Evolutionary conservation across 345 rosid genomes (phyloP), one percentile per base, ranked within the genome.

Genomic region (Hibiscus syriacus): DNA sequence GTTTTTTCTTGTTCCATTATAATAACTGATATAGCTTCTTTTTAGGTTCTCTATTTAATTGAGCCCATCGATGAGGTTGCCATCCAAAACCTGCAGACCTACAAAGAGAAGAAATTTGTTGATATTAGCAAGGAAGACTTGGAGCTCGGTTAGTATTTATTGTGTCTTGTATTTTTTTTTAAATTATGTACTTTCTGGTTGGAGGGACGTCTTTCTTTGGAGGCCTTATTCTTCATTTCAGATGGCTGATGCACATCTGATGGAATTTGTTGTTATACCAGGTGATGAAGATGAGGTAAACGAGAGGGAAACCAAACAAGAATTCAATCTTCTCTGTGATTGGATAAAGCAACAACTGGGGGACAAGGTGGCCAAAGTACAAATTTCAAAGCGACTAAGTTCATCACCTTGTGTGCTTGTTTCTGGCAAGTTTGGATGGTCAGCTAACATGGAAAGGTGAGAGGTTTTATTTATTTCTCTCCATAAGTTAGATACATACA

Each of bases 361-460:
- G 30, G 98, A 94, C 17, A 88, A 89, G 71, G 98, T 91, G 60
- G 99, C 99, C 34, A 94, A 91, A 77, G 97, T 94, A 53, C 93
- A 94, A 86, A 79, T 94, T 69, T 94, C 99, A 2, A 91, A 89
- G 59, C 98, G 99, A 29, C 73, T 94, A 66, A 87, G 97, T 78
- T 87, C 97, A 39, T 91, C 99, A 65, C 98, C 99, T 11, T 94
- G 99, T 60, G 99, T 94, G 64, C 98, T 94, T 73, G 99, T 94
- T 66, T 91, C 98, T 57, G 98, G 97, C 66, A 94, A 94, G 75
- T 94, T 94, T 66, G 96, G 99, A 13, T 94, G 99, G 99, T 94
- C 97, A n/a, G 98, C 98, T 41, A 94, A 94, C 67, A 94, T 94
- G 99, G 99, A 94, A 77, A 94, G 99, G 96, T 93, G 67, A 45